A percentile compares a stretch with the other conserved stretches of the same genome.
Conservation (phyloP, 2,329 filamentous ascomycete genomes). For the Elsinoe perseae region DNA sequence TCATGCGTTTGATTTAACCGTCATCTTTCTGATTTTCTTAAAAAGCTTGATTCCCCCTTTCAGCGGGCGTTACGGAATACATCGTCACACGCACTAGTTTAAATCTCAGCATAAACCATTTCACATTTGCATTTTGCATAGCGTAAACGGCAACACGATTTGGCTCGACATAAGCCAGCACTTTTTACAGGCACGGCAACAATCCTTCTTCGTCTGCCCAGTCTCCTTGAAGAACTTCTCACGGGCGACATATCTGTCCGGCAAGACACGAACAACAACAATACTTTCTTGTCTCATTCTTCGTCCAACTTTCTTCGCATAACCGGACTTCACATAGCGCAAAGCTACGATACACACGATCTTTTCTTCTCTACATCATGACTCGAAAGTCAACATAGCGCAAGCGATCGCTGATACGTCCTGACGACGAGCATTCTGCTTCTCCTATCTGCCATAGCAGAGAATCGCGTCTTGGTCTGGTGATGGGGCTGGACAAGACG, state of each 20-base stretch:
- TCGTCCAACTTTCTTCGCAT: neutral
- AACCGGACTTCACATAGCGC: neutral
- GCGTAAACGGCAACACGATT: slow-evolving; percentile 6
- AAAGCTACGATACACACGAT: neutral
- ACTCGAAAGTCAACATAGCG: neutral
- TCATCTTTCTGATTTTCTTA: neutral
- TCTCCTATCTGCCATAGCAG: neutral
- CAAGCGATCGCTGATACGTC: neutral
- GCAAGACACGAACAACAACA: neutral
- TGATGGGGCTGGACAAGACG: neutral
- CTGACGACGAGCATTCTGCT: neutral
- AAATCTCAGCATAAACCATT: slow-evolving; percentile 12
- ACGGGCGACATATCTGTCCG: neutral
- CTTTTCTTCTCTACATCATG: neutral
- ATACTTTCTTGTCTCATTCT: slow-evolving; percentile 12
- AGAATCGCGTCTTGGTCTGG: neutral
- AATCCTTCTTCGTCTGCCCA: neutral
- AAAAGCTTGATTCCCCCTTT: slow-evolving; percentile 14
- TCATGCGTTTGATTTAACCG: no score
- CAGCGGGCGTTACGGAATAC: slow-evolving; percentile 11
- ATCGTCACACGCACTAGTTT: slow-evolving; percentile 7
- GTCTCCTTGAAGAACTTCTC: neutral
- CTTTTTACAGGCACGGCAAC: neutral
- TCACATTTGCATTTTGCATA: slow-evolving; percentile 4
- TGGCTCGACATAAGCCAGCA: slow-evolving; percentile 5